Evolutionary conservation across 352 stramenopile species (phyloP), one percentile per base, ranked within the genome.

Genomic region (Pythium utonaiense): DNA sequence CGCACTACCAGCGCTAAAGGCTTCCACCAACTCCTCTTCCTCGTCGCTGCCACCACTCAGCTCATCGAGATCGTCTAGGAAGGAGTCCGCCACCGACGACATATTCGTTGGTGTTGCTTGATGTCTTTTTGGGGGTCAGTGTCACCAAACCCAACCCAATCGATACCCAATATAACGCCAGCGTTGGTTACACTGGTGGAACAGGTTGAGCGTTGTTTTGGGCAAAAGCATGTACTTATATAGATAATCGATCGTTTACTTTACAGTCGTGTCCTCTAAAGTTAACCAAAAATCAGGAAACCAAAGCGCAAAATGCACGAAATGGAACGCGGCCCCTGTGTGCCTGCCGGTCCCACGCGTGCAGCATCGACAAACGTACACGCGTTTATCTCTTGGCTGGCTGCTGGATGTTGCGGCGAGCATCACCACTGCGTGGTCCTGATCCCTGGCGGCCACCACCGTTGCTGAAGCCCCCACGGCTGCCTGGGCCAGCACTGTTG

Each of bases 31-130:
- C 62, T 91, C 77, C 12, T 79, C 77, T 61, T 96, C 88, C 21
- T 80, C 78, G 58, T 82, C 85, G 65, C 84, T 93, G 17, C 77
- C 80, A 9, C 78, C 86, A 62, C 87, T 92, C 27, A 96, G 83
- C 58, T 96, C 84, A 62, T 96, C 88, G 38, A 96, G 71, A 69
- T 96, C 88, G 61, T 94, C 88, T 17, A 96, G 70, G 66, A 96
- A 96, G 30, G 87, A 94, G 64, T 93, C 88, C 6, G 88, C 88
- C 8, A 96, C 70, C 47, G 88, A 89, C 58, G 81, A 80, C 85
- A 95, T 95, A 28, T n/a, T 71, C 61, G 41, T 64, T 30, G 12
- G 21, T 63, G 45, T 30, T 24, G 57, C 31, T 34, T 50, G 42
- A 48, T 54, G 28, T 36, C 19, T 36, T 56, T 50, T 28, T 51